A percentile compares a stretch with the other conserved stretches of the same genome.
These are phyloP conservation scores for Beverwykella pulmonaria DNA, from an alignment of 495 filamentous ascomycete species.

Conservation along the genomic window DNA sequence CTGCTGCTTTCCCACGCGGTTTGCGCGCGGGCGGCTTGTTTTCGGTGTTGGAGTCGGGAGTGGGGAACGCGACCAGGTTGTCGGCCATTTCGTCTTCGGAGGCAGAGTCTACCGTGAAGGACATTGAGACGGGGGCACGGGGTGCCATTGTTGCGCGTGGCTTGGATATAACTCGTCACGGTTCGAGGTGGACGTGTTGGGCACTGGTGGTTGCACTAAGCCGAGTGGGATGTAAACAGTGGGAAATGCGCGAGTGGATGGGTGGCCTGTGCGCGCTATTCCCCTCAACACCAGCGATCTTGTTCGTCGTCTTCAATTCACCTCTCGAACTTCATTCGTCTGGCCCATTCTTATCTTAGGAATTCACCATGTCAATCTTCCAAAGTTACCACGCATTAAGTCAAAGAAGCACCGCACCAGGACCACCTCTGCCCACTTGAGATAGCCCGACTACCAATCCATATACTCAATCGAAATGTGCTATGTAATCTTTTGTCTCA, in stretches of 20 bases:
- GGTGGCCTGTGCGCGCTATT: background rate
- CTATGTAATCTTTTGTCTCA: too few species aligned
- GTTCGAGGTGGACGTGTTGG: background rate
- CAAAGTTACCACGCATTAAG: too few species aligned
- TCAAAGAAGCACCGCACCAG: too few species aligned
- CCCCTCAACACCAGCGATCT: background rate
- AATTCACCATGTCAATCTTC: too few species aligned
- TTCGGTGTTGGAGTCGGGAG: slow-evolving; percentile 42
- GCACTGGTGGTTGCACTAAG: background rate
- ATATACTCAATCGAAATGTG: too few species aligned
- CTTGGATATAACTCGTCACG: background rate
- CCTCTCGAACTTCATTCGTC: too few species aligned
- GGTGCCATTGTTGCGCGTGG: slow-evolving; percentile 54
- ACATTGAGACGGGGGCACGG: slow-evolving; percentile 55
- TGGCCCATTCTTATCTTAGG: too few species aligned
- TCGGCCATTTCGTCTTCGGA: slow-evolving; percentile 61
- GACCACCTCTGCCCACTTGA: too few species aligned
- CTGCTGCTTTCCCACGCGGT: slow-evolving; percentile 28
- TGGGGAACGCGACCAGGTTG: slow-evolving; percentile 44
- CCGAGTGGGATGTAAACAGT: slow-evolving; percentile 24
- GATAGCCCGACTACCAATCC: too few species aligned
- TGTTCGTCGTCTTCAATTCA: too few species aligned
- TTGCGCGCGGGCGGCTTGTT: slow-evolving; percentile 37
- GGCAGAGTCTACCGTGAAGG: slow-evolving; percentile 68
- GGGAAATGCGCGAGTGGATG: background rate